A percentile compares a stretch with the other conserved stretches of the same genome.
These are phyloP conservation scores for Diaporthe citrichinensis DNA, from an alignment of 2,329 filamentous ascomycete species.

Conservation along the genomic window DNA sequence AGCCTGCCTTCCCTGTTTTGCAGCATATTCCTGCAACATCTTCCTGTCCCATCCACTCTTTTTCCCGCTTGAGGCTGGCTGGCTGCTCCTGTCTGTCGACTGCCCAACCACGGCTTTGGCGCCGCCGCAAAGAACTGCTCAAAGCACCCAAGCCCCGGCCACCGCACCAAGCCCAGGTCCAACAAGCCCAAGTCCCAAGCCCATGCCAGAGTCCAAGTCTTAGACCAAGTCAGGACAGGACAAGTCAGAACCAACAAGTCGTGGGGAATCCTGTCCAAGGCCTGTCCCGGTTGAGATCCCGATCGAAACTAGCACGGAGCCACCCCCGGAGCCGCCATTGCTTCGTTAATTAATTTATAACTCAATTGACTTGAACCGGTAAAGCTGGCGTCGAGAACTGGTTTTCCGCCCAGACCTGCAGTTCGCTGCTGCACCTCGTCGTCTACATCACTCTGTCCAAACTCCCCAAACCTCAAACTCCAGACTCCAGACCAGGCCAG, in stretches of 20 bases:
- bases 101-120: background rate
- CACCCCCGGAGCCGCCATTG: slow-evolving; percentile 27
- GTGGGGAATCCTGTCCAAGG: slow-evolving; percentile 1
- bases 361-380: slow-evolving; percentile 23
- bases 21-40: slow-evolving; percentile 19
- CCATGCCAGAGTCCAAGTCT: background rate
- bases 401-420: slow-evolving; percentile 24
- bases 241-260: background rate
- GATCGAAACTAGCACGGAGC: slow-evolving; percentile 32
- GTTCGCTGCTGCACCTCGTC: slow-evolving; percentile 21
- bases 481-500: slow-evolving; percentile 21
- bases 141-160: slow-evolving; percentile 24
- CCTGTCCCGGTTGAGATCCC: slow-evolving; percentile 21
- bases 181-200: background rate
- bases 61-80: slow-evolving; percentile 7
- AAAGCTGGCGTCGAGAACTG: slow-evolving; percentile 29
- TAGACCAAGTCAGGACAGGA: background rate
- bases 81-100: background rate
- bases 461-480: background rate
- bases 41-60: slow-evolving; percentile 6
- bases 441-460: slow-evolving; percentile 5
- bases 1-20: slow-evolving; percentile 26
- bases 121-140: slow-evolving; percentile 14
- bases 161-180: background rate
- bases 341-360: slow-evolving; percentile 32